Percentiles rank a stretch among this genome's conserved stretches.
Evolutionary conservation across 768 basidiomycete genomes (phyloP).

Genomic region (Russula sp.): DNA sequence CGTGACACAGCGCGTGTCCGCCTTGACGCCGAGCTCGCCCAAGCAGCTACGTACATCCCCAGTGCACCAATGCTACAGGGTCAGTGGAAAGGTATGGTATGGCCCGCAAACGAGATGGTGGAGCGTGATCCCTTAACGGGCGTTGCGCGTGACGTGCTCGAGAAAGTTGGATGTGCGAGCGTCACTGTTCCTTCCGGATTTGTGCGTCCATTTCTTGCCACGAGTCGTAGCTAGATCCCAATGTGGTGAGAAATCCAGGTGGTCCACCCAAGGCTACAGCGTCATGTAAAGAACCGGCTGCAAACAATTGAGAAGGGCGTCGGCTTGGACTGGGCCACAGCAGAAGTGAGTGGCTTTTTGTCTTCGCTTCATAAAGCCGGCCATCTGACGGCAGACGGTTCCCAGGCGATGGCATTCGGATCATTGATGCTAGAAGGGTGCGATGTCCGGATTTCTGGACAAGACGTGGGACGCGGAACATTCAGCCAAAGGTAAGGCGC

Average conservation of each 20-base stretch:
- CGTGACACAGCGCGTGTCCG: constrained; percentile 52
- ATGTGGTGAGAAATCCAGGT: constrained; percentile 39
- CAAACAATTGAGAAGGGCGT: constrained; percentile 56
- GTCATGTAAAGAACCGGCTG: constrained; percentile 75
- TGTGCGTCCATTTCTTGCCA: constrained; percentile 37
- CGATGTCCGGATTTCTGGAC: constrained; percentile 85
- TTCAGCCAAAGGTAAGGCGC: constrained; percentile 63
- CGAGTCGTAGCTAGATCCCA: background rate
- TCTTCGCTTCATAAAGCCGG: background rate
- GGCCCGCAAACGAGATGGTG: constrained; percentile 54
- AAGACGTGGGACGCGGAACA: constrained; percentile 88
- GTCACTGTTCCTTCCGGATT: constrained; percentile 53
- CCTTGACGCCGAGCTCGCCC: constrained; percentile 55
- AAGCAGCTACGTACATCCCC: constrained; percentile 42
- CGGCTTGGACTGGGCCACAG: constrained; percentile 86
- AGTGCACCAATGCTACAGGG: constrained; percentile 49
- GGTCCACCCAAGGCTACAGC: constrained; percentile 67
- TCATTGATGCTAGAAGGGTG: constrained; percentile 75
- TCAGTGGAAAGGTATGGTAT: constrained; percentile 56
- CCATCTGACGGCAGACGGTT: background rate
- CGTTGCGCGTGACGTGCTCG: constrained; percentile 43
- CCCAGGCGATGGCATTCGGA: constrained; percentile 80
- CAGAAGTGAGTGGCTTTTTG: constrained; percentile 48
- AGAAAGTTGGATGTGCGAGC: constrained; percentile 58
- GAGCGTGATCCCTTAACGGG: constrained; percentile 60